Percentiles rank a stretch among this genome's conserved stretches.
phyloP scores from a whole-genome alignment of 2,329 filamentous ascomycete genomes.

The Hymenoscyphus infarciens region DNA sequence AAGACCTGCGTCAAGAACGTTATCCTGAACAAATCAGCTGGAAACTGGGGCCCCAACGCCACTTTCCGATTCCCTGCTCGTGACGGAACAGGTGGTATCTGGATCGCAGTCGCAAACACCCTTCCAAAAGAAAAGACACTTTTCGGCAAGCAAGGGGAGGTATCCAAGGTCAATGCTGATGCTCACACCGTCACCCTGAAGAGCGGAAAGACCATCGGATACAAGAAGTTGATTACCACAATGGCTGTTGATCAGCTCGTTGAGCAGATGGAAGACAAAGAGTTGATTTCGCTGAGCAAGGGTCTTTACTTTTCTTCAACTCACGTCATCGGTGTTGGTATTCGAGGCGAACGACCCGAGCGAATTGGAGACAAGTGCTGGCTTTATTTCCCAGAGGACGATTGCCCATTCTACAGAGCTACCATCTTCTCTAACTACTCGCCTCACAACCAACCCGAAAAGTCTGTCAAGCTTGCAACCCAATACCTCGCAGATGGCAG shows the following conservation, averaged over 20 bases:
- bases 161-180: slow-evolving; percentile 81
- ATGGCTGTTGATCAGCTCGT: slow-evolving; percentile 92
- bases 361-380: slow-evolving; percentile 99
- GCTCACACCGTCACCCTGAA: slow-evolving; percentile 78
- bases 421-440: slow-evolving; percentile 99
- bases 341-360: slow-evolving; percentile 87
- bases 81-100: slow-evolving; percentile 96
- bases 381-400: slow-evolving; percentile 98
- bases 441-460: slow-evolving; percentile 90
- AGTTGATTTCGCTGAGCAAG: slow-evolving; percentile 80
- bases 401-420: slow-evolving; percentile 98
- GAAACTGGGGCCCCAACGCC: slow-evolving; percentile 96
- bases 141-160: slow-evolving; percentile 80
- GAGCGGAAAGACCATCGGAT: slow-evolving; percentile 84
- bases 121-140: slow-evolving; percentile 87
- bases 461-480: slow-evolving; percentile 80
- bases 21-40: slow-evolving; percentile 91
- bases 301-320: slow-evolving; percentile 95
- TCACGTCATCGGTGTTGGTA: slow-evolving; percentile 93
- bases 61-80: slow-evolving; percentile 97
- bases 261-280: slow-evolving; percentile 81
- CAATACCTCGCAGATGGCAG: slow-evolving; percentile 81
- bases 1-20: slow-evolving; percentile 93
- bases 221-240: slow-evolving; percentile 89
- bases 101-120: slow-evolving; percentile 94